These are phyloP conservation scores for Fraxinus anomala DNA, from an alignment of 257 asterid species.

Conservation along the genomic window DNA sequence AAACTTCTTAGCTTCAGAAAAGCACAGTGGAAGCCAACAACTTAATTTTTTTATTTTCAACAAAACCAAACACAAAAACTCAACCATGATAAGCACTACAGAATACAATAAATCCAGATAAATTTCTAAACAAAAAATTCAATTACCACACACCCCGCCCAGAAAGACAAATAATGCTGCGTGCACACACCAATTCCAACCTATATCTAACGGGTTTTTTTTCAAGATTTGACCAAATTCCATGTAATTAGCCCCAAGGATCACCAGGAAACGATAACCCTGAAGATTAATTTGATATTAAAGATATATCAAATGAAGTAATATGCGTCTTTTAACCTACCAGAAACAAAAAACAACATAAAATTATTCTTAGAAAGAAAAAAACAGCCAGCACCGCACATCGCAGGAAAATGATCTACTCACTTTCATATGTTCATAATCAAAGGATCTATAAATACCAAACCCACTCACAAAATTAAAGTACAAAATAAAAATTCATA, in stretches of 20 bases:
- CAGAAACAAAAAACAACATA: neutral
- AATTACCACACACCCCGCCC: neutral
- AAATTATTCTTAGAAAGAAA: neutral
- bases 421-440: neutral
- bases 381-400: neutral
- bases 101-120: neutral
- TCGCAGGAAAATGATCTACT: neutral
- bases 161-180: too few species aligned
- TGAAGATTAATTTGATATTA: neutral
- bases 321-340: neutral
- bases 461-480: neutral
- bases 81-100: neutral
- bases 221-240: neutral
- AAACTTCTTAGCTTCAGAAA: neutral
- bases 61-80: neutral
- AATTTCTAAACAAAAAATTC: neutral
- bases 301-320: neutral
- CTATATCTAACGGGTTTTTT: neutral
- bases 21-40: neutral
- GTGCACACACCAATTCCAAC: neutral
- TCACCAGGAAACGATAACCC: neutral
- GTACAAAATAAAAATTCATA: neutral
- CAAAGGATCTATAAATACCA: neutral
- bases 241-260: neutral
- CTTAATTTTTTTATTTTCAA: neutral